phyloP scores from a whole-genome alignment of 1,284 basidiomycete genomes.

The Ceratobasidium sp. region DNA sequence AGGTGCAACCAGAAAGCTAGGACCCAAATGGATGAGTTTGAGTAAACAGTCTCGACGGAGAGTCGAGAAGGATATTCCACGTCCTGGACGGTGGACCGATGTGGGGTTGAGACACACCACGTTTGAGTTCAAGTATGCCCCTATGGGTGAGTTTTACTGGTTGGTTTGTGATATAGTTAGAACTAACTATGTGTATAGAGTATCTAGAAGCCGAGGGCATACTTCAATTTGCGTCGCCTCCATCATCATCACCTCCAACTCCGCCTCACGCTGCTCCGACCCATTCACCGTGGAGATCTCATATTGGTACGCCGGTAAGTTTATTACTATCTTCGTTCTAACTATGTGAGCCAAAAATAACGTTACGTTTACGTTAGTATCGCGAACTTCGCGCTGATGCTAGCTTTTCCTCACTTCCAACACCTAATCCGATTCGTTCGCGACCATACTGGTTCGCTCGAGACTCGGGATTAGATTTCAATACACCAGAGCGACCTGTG shows the following conservation, averaged over 20 bases:
- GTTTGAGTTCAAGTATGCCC: slow-evolving; percentile 34
- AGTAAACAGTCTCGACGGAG: not conserved
- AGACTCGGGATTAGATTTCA: slow-evolving; percentile 19
- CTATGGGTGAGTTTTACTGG: slow-evolving; percentile 7
- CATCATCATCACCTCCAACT: not conserved
- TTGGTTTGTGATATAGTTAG: not conserved
- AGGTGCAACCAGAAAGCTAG: not conserved
- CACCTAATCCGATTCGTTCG: not conserved
- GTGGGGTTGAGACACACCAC: slow-evolving; percentile 6
- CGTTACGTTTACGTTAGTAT: not conserved
- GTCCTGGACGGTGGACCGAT: slow-evolving; percentile 9
- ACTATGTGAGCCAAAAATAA: not conserved
- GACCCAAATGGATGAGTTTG: slow-evolving; percentile 11
- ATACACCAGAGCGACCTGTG: slow-evolving; percentile 17
- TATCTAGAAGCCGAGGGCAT: slow-evolving; percentile 21
- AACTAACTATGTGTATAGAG: not conserved
- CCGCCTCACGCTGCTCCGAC: not conserved
- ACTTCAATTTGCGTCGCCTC: not conserved
- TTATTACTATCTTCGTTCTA: not conserved
- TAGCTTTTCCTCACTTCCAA: slow-evolving; percentile 6
- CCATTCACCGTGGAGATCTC: slow-evolving; percentile 29
- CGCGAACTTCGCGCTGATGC: slow-evolving; percentile 14
- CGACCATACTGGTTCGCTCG: not conserved
- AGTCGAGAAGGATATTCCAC: not conserved
- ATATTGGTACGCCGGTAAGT: slow-evolving; percentile 30